phyloP scores from a whole-genome alignment of 768 basidiomycete species.

The Lactarius pseudohatsudake region DNA sequence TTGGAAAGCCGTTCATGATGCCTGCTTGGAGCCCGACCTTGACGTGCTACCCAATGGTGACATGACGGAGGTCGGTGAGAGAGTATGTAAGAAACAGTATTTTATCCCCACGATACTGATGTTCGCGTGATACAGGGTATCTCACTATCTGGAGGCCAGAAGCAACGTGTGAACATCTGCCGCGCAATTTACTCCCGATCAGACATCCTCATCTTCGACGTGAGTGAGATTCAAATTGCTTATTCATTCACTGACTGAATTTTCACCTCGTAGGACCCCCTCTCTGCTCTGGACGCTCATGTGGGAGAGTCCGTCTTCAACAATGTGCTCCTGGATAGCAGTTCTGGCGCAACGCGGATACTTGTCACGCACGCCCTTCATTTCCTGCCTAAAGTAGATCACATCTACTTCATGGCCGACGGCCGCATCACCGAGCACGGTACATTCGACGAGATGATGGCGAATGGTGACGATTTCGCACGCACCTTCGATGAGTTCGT shows the following conservation, averaged over 20 bases:
- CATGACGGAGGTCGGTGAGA: conserved; percentile 84
- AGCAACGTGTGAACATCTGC: conserved; percentile 82
- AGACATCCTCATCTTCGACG: conserved; percentile 85
- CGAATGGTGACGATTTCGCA: conserved; percentile 59
- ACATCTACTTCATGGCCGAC: conserved; percentile 75
- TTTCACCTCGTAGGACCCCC: conserved; percentile 56
- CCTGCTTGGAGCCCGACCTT: conserved; percentile 82
- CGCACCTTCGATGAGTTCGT: conserved; percentile 56
- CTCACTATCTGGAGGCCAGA: conserved; percentile 80
- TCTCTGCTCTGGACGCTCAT: conserved; percentile 91
- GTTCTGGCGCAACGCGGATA: conserved; percentile 72
- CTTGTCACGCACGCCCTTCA: conserved; percentile 92
- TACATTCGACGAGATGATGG: conserved; percentile 71
- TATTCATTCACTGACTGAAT: not conserved
- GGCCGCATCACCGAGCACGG: conserved; percentile 80
- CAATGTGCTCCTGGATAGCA: conserved; percentile 68
- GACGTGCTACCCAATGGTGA: no score
- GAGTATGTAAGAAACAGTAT: conserved; percentile 33
- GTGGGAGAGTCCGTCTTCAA: conserved; percentile 87
- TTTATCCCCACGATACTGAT: not conserved
- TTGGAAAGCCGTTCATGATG: conserved; percentile 74
- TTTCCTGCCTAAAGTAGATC: conserved; percentile 85
- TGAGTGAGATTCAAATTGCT: conserved; percentile 27
- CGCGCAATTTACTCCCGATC: conserved; percentile 84
- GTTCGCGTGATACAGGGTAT: conserved; percentile 54